Evolutionary conservation across 352 stramenopile species (phyloP).

Genomic region (Phytophthora lateralis): DNA sequence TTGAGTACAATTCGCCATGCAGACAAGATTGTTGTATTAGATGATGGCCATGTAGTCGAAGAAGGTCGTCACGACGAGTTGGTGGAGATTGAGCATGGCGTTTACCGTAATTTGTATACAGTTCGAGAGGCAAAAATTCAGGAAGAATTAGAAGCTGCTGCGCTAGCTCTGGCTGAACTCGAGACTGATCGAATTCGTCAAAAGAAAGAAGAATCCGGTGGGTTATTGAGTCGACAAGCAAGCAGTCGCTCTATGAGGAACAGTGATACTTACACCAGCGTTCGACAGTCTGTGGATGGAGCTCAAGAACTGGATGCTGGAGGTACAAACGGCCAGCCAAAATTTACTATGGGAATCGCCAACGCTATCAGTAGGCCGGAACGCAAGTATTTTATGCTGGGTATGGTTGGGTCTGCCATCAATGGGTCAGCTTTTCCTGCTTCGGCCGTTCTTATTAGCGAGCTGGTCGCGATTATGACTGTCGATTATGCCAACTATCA

Average conservation of each 20-base stretch:
- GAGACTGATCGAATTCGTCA: background rate
- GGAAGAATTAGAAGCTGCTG: constrained; percentile 28
- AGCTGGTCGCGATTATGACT: constrained; percentile 35
- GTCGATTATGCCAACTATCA: constrained; percentile 37
- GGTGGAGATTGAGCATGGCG: constrained; percentile 21
- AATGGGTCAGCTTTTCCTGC: constrained; percentile 26
- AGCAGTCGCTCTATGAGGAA: constrained; percentile 9
- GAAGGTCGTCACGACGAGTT: constrained; percentile 8
- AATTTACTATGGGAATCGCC: constrained; percentile 10
- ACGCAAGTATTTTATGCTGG: constrained; percentile 25
- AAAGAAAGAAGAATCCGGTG: background rate
- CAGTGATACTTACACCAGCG: constrained; percentile 8
- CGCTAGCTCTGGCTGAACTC: constrained; percentile 6
- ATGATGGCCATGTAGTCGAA: constrained; percentile 9
- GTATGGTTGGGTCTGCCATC: constrained; percentile 25
- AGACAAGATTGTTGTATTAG: constrained; percentile 9
- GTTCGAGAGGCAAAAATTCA: constrained; percentile 35
- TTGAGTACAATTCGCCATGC: constrained; percentile 12
- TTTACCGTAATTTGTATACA: constrained; percentile 43
- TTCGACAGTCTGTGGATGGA: too few species aligned
- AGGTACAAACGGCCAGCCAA: background rate
- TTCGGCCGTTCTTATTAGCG: constrained; percentile 29
- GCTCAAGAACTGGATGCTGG: too few species aligned
- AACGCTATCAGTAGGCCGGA: constrained; percentile 29
- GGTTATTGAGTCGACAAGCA: background rate